These are phyloP conservation scores for Clavariopsis aquatica DNA, from an alignment of 495 filamentous ascomycete genomes.

Conservation along the genomic window DNA sequence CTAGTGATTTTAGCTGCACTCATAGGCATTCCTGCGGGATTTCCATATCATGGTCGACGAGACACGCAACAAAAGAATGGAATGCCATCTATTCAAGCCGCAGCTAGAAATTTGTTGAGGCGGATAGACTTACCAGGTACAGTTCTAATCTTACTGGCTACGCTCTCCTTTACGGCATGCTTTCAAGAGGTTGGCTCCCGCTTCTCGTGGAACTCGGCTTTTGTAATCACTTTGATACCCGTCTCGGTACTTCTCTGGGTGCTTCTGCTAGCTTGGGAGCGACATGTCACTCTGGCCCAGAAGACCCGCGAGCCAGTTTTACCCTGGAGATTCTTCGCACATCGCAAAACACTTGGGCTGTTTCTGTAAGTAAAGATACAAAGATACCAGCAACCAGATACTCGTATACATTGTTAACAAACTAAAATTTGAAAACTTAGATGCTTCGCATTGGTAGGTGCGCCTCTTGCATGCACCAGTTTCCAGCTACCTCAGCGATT, in stretches of 20 bases:
- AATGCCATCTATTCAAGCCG: too few species aligned
- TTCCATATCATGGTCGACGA: constrained; percentile 13
- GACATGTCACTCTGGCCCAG: background rate
- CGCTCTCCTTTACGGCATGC: constrained; percentile 14
- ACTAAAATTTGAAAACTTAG: background rate
- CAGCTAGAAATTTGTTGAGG: background rate
- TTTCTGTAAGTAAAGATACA: background rate
- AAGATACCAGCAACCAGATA: background rate
- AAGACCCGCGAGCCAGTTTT: background rate
- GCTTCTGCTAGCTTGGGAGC: background rate
- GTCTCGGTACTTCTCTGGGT: background rate
- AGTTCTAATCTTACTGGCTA: constrained; percentile 6
- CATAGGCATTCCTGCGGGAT: constrained; percentile 7
- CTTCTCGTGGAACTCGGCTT: constrained; percentile 21
- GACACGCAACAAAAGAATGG: background rate
- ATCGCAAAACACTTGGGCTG: background rate
- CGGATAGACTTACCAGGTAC: constrained; percentile 17
- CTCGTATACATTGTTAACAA: too few species aligned
- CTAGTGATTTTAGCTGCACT: background rate
- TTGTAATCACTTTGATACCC: background rate
- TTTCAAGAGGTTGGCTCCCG: constrained; percentile 15
- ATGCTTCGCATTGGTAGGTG: background rate
- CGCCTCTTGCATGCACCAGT: background rate
- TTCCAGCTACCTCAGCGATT: constrained; percentile 15
- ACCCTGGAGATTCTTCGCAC: background rate